Conservation (phyloP, 192 early-diverging fungal genomes). For the Irineochytrium annulatum region DNA sequence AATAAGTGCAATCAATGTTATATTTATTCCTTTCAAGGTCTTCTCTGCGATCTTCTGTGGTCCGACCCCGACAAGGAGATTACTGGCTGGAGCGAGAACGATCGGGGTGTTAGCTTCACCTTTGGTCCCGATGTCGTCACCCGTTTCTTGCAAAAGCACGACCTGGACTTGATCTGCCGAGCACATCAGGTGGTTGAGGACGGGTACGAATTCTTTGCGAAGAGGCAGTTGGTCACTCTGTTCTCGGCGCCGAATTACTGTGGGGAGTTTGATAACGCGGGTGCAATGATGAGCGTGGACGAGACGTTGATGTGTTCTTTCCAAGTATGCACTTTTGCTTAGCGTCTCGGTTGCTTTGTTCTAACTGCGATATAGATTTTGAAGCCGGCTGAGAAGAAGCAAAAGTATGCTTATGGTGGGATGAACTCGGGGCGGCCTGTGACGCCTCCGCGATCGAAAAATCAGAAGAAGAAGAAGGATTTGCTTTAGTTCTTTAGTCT, state of each 20-base stretch:
- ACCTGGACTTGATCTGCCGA: slow-evolving; percentile 95
- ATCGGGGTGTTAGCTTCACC: slow-evolving; percentile 92
- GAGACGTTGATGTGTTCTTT: slow-evolving; percentile 68
- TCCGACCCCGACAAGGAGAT: slow-evolving; percentile 97
- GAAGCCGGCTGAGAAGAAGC: slow-evolving; percentile 93
- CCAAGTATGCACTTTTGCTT: slow-evolving; percentile 33
- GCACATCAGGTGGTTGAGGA: slow-evolving; percentile 99
- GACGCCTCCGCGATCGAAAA: slow-evolving; percentile 58
- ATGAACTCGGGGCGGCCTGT: slow-evolving; percentile 57
- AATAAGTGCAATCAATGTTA: neutral
- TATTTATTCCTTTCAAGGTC: slow-evolving; percentile 40
- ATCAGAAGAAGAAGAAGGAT: slow-evolving; percentile 24
- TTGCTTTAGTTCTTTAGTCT: slow-evolving; percentile 4
- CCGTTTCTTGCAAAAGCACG: slow-evolving; percentile 91
- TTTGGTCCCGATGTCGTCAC: slow-evolving; percentile 94
- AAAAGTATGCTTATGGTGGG: slow-evolving; percentile 71
- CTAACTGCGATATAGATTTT: slow-evolving; percentile 61
- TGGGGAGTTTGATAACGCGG: slow-evolving; percentile 69
- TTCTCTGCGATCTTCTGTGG: slow-evolving; percentile 95
- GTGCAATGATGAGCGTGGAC: slow-evolving; percentile 69
- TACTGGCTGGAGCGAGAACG: slow-evolving; percentile 94
- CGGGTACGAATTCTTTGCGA: slow-evolving; percentile 98
- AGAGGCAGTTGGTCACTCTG: slow-evolving; percentile 90
- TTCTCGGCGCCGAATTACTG: slow-evolving; percentile 98
- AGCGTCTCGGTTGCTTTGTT: neutral